A percentile compares a stretch with the other conserved stretches of the same genome.
Conservation (phyloP, 225 moss, liverwort and hornwort species). For the Sphagnum tenellum region DNA sequence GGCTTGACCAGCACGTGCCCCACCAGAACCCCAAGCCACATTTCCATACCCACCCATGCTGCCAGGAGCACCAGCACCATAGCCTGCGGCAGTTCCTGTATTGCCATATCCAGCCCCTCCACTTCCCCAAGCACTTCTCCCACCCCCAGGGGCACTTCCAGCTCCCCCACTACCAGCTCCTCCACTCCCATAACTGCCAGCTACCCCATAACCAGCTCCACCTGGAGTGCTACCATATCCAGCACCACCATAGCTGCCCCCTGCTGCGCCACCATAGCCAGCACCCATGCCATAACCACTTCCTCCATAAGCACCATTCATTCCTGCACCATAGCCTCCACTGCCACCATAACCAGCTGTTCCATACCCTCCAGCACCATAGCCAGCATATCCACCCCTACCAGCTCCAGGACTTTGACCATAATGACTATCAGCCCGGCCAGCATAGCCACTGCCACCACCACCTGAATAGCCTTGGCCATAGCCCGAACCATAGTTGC, state of each 20-base stretch:
- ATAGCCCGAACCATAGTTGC: no score
- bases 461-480: conserved; percentile 50
- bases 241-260: conserved; percentile 65
- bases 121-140: conserved; percentile 80
- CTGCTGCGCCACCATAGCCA: conserved; percentile 74
- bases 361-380: conserved; percentile 55
- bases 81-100: conserved; percentile 59
- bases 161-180: conserved; percentile 66
- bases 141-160: conserved; percentile 59
- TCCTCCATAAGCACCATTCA: conserved; percentile 90
- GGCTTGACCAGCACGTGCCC: conserved; percentile 67
- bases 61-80: conserved; percentile 56
- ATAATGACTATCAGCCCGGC: conserved; percentile 76
- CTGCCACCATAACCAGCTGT: conserved; percentile 74
- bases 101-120: conserved; percentile 80
- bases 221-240: conserved; percentile 72
- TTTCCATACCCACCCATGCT: conserved; percentile 80
- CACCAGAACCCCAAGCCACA: conserved; percentile 79
- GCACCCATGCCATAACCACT: conserved; percentile 71
- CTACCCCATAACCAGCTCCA: conserved; percentile 64
- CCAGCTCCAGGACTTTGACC: conserved; percentile 58
- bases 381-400: conserved; percentile 63
- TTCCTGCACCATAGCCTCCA: conserved; percentile 66
- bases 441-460: conserved; percentile 81
- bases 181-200: conserved; percentile 65